These are phyloP conservation scores for Aspergillus felis DNA, from an alignment of 2,329 filamentous ascomycete species.

Conservation along the genomic window DNA sequence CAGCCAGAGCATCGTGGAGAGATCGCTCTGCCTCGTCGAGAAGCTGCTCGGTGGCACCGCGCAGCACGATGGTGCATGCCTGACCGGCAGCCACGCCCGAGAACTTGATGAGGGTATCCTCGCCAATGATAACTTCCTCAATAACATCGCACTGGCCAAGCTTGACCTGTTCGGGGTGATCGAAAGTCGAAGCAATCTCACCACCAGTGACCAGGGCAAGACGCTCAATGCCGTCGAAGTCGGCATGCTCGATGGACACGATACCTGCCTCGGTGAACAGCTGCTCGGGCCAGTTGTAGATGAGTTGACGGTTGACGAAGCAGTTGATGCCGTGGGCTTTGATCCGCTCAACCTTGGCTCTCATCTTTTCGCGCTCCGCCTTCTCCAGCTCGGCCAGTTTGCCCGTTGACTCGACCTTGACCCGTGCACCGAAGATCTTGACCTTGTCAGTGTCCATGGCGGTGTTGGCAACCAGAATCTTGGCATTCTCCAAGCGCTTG, in stretches of 20 bases:
- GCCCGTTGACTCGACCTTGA: conserved; percentile 93
- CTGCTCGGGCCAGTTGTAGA: conserved; percentile 99
- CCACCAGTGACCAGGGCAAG: conserved; percentile 92
- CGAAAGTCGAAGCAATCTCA: conserved; percentile 96
- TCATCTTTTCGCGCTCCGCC: conserved; percentile 99
- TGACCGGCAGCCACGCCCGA: conserved; percentile 90
- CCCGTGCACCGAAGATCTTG: conserved; percentile 96
- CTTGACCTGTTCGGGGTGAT: conserved; percentile 96
- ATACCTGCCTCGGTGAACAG: conserved; percentile 97
- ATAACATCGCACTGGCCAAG: conserved; percentile 92
- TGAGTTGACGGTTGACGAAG: conserved; percentile 98
- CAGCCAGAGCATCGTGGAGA: conserved; percentile 90
- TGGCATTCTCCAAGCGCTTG: conserved; percentile 94
- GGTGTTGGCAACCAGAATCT: conserved; percentile 96
- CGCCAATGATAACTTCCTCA: conserved; percentile 96
- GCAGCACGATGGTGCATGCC: conserved; percentile 94
- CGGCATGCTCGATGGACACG: conserved; percentile 96
- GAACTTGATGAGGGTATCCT: conserved; percentile 96
- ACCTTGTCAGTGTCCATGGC: conserved; percentile 99
- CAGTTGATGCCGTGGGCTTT: conserved; percentile 99
- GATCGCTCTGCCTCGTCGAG: conserved; percentile 96
- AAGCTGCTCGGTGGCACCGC: conserved; percentile 93
- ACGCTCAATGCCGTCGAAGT: conserved; percentile 97
- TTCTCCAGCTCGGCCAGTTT: conserved; percentile 98
- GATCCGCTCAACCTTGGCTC: conserved; percentile 97